Base-by-base conservation (phyloP, 306 rosid species). In the Dryas octopetala region DNA sequence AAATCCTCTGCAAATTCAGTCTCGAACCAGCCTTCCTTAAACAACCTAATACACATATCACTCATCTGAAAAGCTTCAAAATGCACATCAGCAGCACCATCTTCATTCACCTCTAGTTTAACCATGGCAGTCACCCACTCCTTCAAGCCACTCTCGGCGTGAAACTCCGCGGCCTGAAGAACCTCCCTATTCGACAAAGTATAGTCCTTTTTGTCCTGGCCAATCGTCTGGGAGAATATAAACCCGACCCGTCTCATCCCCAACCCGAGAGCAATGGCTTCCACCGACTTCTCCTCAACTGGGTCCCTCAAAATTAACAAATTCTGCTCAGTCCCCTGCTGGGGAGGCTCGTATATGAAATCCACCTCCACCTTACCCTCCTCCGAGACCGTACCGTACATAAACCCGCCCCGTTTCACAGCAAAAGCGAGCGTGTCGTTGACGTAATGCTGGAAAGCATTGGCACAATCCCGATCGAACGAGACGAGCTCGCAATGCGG, bases 31-130 rank as follows among this genome's bases (percentile, higher is more conserved):
- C 85, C 90, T 82, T 96, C 98, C 84, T 82, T 90, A 55, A 89
- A 92, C 90, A 96, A 84, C 63, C 76, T 86, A 41, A 92, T 72
- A 68, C 99, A 96, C 45, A 85, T 76, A 76, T 96, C 99, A 85
- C 98, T 96, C 96, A 96, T 90, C 88, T 96, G 98, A 88, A 96
- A 96, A 1, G 98, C 97, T 71, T 96, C 99, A 23, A 96, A 92
- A 76, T 92, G 98, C 49, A 96, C 98, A 83, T 90, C 97, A 14
- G 97, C 97, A 7, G 76, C 89, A 28, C 87, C 88, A 13, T 96
- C 98, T 73, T 90, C 98, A 52, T 87, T 92, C 73, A 92, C 97
- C 88, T 92, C 97, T 71, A 96, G 79, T 82, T 96, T 96, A 61
- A 96, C 98, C 50, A 96, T 63, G 0, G 96, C 98, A 6, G 99